Percentiles rank a stretch among this genome's conserved stretches.
Conservation (phyloP, 345 rosid species). For the Trapa bicornis region DNA sequence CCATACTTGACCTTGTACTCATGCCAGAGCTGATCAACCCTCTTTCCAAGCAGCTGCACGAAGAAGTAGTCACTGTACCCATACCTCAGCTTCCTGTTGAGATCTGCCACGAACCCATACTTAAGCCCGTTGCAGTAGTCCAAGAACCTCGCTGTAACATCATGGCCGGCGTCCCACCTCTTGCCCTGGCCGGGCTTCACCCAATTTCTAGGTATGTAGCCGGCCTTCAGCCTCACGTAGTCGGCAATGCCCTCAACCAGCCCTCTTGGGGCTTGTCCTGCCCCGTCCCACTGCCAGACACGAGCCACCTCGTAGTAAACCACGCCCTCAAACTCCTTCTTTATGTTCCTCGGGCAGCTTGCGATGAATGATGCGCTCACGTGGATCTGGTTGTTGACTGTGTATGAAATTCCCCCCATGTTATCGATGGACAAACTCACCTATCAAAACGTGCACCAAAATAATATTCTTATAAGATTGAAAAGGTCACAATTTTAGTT, state of each 20-base stretch:
- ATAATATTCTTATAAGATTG: too few species aligned
- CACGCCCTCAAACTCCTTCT: slow-evolving; percentile 38
- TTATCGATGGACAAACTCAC: slow-evolving; percentile 22
- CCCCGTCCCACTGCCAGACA: slow-evolving; percentile 62
- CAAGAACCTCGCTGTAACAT: slow-evolving; percentile 52
- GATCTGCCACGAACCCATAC: slow-evolving; percentile 54
- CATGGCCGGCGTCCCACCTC: slow-evolving; percentile 64
- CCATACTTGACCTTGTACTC: slow-evolving; percentile 56
- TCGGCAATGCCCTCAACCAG: slow-evolving; percentile 65
- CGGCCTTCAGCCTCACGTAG: slow-evolving; percentile 50
- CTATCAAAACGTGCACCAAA: neutral
- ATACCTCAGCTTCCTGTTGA: slow-evolving; percentile 50
- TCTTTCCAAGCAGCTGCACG: slow-evolving; percentile 47
- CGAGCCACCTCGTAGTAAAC: slow-evolving; percentile 59
- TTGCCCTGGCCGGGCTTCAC: slow-evolving; percentile 47
- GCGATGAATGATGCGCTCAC: slow-evolving; percentile 20
- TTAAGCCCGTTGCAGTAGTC: slow-evolving; percentile 41
- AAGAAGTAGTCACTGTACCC: slow-evolving; percentile 35
- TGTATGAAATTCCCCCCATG: slow-evolving; percentile 15
- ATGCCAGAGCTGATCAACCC: slow-evolving; percentile 51
- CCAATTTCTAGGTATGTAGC: slow-evolving; percentile 40
- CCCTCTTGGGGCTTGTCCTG: slow-evolving; percentile 30
- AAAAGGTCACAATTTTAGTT: too few species aligned
- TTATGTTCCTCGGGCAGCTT: slow-evolving; percentile 27
- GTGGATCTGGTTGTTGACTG: slow-evolving; percentile 22